Percentiles rank a stretch among this genome's conserved stretches.
Evolutionary conservation across 345 rosid genomes (phyloP).

Genomic region (Camelina hispida): DNA sequence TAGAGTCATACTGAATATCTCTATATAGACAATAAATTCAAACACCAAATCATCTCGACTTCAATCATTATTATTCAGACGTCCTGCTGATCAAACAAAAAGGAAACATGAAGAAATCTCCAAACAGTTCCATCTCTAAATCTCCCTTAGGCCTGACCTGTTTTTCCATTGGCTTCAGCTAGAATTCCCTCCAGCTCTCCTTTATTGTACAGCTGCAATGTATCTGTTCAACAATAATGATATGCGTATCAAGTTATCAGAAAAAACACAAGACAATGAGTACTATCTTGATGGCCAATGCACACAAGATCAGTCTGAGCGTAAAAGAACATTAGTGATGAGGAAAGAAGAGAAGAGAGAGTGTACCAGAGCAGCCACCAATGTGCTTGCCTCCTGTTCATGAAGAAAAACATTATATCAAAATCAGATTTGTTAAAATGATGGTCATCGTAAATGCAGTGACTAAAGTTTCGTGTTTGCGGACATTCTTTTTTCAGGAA

Average conservation of each 20-base stretch:
- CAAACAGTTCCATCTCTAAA: slow-evolving; percentile 21
- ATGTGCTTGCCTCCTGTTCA: slow-evolving; percentile 88
- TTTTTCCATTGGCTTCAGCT: slow-evolving; percentile 57
- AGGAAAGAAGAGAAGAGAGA: slow-evolving; percentile 18
- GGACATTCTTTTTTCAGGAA: neutral
- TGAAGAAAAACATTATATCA: slow-evolving; percentile 12
- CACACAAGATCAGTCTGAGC: neutral
- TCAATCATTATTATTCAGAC: slow-evolving; percentile 5
- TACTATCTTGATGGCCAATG: slow-evolving; percentile 7
- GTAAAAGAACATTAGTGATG: neutral
- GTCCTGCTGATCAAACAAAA: slow-evolving; percentile 8
- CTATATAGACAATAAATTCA: neutral
- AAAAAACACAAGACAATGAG: neutral
- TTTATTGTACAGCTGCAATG: slow-evolving; percentile 65
- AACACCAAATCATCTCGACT: slow-evolving; percentile 12
- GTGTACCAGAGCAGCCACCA: slow-evolving; percentile 96
- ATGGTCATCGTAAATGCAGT: neutral
- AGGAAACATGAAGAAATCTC: slow-evolving; percentile 17
- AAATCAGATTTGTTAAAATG: slow-evolving; percentile 7
- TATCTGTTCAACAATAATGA: slow-evolving; percentile 60
- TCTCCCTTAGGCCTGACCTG: slow-evolving; percentile 21
- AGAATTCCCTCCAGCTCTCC: slow-evolving; percentile 81
- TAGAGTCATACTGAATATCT: slow-evolving; percentile 17
- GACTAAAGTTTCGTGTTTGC: neutral
- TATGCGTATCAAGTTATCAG: slow-evolving; percentile 23